These are phyloP conservation scores for Cercospora sesami DNA, from an alignment of 2,329 filamentous ascomycete genomes.

Conservation along the genomic window DNA sequence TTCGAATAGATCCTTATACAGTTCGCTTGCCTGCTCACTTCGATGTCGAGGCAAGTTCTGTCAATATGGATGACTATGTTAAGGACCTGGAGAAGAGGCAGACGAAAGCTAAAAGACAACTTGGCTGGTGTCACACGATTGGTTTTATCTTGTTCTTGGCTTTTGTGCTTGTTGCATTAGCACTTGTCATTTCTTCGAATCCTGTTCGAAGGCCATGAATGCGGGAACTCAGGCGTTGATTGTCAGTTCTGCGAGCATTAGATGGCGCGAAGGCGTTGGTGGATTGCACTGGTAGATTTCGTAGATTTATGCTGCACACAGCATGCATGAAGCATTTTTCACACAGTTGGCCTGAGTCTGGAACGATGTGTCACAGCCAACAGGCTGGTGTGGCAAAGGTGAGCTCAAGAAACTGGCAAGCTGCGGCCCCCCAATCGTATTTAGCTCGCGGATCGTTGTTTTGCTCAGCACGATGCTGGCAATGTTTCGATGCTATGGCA, in stretches of 20 bases:
- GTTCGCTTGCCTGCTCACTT: not conserved
- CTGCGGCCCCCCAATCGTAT: no score
- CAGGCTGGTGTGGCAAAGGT: no score
- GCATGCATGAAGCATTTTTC: not conserved
- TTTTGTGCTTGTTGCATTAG: not conserved
- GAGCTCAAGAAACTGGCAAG: no score
- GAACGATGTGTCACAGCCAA: no score
- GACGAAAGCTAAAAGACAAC: not conserved
- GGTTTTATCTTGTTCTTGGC: not conserved
- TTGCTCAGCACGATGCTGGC: no score
- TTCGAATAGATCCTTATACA: not conserved
- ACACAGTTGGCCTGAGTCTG: no score
- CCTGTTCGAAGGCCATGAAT: not conserved
- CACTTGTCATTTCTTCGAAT: not conserved
- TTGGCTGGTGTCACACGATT: not conserved
- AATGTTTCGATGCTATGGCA: no score
- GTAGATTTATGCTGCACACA: not conserved
- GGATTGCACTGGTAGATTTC: not conserved
- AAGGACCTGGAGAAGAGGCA: not conserved
- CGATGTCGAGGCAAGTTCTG: not conserved
- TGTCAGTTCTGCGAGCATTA: not conserved
- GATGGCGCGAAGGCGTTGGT: not conserved
- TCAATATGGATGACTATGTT: not conserved
- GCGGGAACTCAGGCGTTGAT: no score
- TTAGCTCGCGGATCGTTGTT: no score